Evolutionary conservation across 2,329 filamentous ascomycete genomes (phyloP), one percentile per base, ranked within the genome.

Genomic region (Ceratocystiopsis sp.): DNA sequence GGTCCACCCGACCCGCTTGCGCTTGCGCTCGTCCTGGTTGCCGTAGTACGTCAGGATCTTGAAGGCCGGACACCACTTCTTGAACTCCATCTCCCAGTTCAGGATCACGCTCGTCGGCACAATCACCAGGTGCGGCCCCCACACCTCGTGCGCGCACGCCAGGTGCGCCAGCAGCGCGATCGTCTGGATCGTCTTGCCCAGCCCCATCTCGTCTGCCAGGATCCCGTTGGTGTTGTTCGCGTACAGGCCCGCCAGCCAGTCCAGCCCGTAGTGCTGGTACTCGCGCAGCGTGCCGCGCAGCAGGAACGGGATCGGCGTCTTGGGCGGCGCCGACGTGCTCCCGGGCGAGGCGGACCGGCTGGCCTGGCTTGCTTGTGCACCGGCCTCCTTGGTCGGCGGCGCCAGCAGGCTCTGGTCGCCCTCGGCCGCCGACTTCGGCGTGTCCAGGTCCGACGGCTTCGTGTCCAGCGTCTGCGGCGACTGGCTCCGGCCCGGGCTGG

Each of bases 51-150:
- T 91, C 46, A 98, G 68, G 44, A 98, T 93, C 58, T 95, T 96
- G 68, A 98, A 98, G 0, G 91, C 89, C 3, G 93, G 91, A 45
- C 87, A 84, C 76, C 89, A 98, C 59, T 98, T 98, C 57, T 96
- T 96, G 70, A 98, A 98, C 61, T 98, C 91, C 82, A 96, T 96
- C 59, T 98, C 93, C 91, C 91, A 98, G 57, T 98, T 98, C 50
- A 98, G 75, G 71, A 98, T 95, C 40, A 98, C 93, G 60, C 87
- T 96, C 2, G 91, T 98, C 1, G 91, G 91, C 2, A 98, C 91
- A 47, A 98, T 82, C 40, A 98, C 84, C 19, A 98, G 66, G 65
- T 98, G 91, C 1, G 91, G 86, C 0, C 93, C 91, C 93, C 91
- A 98, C 6, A 93, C 78, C 54, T 86, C 77, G 56, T 94, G 83